Conservation (phyloP, 768 basidiomycete genomes). For the Tylopilus intermedius region DNA sequence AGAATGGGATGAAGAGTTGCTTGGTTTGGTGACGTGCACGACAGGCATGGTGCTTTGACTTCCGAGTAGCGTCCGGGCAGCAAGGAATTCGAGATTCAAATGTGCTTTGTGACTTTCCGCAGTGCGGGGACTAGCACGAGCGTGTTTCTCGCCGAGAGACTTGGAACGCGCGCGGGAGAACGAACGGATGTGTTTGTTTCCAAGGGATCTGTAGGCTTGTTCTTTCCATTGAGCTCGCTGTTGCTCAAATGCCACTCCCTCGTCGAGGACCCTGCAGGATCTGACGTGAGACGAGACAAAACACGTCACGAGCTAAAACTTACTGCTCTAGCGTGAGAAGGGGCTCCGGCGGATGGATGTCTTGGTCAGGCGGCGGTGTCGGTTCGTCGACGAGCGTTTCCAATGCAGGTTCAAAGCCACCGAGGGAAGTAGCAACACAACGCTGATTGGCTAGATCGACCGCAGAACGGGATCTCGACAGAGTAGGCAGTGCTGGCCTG, state of each 20-base stretch:
- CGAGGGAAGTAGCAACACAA: slow-evolving; percentile 3
- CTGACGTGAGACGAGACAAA: neutral
- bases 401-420: slow-evolving; percentile 18
- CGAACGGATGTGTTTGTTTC: slow-evolving; percentile 58
- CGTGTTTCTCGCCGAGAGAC: slow-evolving; percentile 23
- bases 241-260: slow-evolving; percentile 53
- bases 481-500: neutral
- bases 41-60: slow-evolving; percentile 53
- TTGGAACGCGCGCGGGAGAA: slow-evolving; percentile 53
- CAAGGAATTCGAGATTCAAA: slow-evolving; percentile 49
- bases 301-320: slow-evolving; percentile 11
- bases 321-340: slow-evolving; percentile 52
- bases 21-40: slow-evolving; percentile 23
- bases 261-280: slow-evolving; percentile 55
- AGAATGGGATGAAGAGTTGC: slow-evolving; percentile 18
- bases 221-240: slow-evolving; percentile 65
- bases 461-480: slow-evolving; percentile 22
- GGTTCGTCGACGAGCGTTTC: neutral
- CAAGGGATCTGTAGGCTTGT: slow-evolving; percentile 58
- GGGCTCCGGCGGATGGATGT: slow-evolving; percentile 41
- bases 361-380: neutral
- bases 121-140: slow-evolving; percentile 10
- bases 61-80: slow-evolving; percentile 63
- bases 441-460: slow-evolving; percentile 15
- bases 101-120: slow-evolving; percentile 22